Percentiles rank a stretch among this genome's conserved stretches.
Evolutionary conservation across 352 stramenopile genomes (phyloP).

Genomic region (Pythium volutum): DNA sequence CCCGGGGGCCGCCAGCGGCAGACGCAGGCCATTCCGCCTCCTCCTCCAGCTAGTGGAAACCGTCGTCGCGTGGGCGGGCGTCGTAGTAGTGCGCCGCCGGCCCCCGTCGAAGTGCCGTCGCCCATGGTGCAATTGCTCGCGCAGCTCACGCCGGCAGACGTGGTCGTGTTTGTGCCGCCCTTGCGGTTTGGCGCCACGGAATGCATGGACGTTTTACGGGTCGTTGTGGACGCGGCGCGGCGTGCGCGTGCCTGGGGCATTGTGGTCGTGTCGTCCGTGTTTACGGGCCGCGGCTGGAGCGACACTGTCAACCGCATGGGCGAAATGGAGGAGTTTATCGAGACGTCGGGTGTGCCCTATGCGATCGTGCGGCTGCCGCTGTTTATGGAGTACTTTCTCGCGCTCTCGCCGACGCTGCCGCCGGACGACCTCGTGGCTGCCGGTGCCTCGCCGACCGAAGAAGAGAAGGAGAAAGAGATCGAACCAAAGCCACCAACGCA

Average conservation of each 20-base stretch:
- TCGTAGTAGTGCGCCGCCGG: not conserved
- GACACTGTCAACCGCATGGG: conserved; percentile 52
- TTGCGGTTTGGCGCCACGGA: conserved; percentile 43
- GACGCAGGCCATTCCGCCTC: conserved; percentile 32
- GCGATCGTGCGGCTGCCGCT: conserved; percentile 63
- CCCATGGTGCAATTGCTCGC: conserved; percentile 54
- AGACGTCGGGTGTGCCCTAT: conserved; percentile 53
- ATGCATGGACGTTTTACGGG: conserved; percentile 56
- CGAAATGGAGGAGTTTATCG: conserved; percentile 61
- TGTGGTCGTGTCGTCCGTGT: conserved; percentile 68
- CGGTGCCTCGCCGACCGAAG: conserved; percentile 4
- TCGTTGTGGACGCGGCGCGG: conserved; percentile 44
- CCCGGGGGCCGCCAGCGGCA: conserved; percentile 18
- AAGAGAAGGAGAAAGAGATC: conserved; percentile 13
- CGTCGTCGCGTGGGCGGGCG: not conserved
- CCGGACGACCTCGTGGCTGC: not conserved
- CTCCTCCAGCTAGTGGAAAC: not conserved
- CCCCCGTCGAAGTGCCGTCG: conserved; percentile 19
- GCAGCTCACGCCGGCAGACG: conserved; percentile 59
- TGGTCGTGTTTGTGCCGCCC: conserved; percentile 69
- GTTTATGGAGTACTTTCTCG: conserved; percentile 81
- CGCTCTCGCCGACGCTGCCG: conserved; percentile 22
- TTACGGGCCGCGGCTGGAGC: conserved; percentile 32
- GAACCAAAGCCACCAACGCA: conserved; percentile 6
- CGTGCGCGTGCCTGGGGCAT: conserved; percentile 67